phyloP scores from a whole-genome alignment of 2,329 filamentous ascomycete genomes.

The Fusarium albidum region DNA sequence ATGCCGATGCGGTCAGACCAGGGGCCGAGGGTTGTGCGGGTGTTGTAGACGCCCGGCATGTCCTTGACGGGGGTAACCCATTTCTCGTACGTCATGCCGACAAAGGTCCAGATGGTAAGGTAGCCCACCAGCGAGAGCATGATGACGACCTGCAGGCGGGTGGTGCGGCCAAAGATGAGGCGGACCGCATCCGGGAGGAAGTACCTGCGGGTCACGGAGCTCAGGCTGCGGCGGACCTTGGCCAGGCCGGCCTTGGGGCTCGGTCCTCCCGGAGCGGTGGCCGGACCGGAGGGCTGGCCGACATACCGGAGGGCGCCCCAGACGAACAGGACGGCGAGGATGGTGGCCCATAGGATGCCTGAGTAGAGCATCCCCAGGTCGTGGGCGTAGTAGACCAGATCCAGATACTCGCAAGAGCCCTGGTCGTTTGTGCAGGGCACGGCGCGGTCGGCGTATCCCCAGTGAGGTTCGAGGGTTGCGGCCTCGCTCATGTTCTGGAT shows the following conservation, averaged over 20 bases:
- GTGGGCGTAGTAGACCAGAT: constrained; percentile 59
- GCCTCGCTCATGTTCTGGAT: constrained; percentile 53
- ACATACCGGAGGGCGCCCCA: constrained; percentile 47
- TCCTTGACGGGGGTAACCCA: constrained; percentile 76
- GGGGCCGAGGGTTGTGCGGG: constrained; percentile 70
- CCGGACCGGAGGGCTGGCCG: constrained; percentile 38
- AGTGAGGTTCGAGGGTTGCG: constrained; percentile 50
- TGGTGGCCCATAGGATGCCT: constrained; percentile 58
- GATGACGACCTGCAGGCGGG: constrained; percentile 71
- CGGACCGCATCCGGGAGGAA: constrained; percentile 68
- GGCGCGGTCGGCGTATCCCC: constrained; percentile 56
- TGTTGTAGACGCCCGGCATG: constrained; percentile 65
- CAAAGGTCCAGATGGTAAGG: constrained; percentile 72
- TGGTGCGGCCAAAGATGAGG: constrained; percentile 71
- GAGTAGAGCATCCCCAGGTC: constrained; percentile 59
- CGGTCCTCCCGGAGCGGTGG: constrained; percentile 29
- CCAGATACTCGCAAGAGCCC: constrained; percentile 60
- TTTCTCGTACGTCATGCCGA: constrained; percentile 71
- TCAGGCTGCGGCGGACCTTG: constrained; percentile 48
- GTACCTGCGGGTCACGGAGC: constrained; percentile 55
- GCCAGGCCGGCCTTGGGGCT: constrained; percentile 34
- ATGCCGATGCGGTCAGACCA: constrained; percentile 75
- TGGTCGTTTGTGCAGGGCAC: constrained; percentile 56
- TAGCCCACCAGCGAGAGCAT: constrained; percentile 67
- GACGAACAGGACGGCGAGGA: constrained; percentile 53